Conservation (phyloP, 371 early-diverging fungal genomes). For the Pancytospora philotis region DNA sequence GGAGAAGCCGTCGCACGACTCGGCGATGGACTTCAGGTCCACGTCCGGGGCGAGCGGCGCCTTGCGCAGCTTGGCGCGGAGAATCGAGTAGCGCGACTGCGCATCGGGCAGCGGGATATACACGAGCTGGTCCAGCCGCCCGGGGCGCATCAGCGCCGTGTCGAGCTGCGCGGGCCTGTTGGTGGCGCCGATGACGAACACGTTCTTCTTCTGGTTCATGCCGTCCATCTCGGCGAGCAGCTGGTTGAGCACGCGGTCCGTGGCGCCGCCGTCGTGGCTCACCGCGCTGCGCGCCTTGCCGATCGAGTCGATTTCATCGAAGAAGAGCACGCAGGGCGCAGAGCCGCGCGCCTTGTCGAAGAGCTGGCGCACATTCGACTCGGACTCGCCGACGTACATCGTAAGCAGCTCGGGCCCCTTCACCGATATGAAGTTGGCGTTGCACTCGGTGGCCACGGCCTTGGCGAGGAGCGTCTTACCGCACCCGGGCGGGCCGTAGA, state of each 20-base stretch:
- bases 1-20: slow-evolving; percentile 83
- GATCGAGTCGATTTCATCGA: slow-evolving; percentile 98
- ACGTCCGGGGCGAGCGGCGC: slow-evolving; percentile 78
- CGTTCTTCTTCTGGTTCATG: slow-evolving; percentile 94
- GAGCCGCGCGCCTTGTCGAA: slow-evolving; percentile 98
- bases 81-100: slow-evolving; percentile 71
- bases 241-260: slow-evolving; percentile 93
- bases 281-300: slow-evolving; percentile 82
- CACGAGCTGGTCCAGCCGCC: slow-evolving; percentile 75
- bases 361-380: slow-evolving; percentile 95
- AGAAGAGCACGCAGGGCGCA: slow-evolving; percentile 99
- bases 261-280: slow-evolving; percentile 76
- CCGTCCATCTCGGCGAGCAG: slow-evolving; percentile 99
- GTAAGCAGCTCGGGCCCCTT: slow-evolving; percentile 98
- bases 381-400: slow-evolving; percentile 99
- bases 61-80: slow-evolving; percentile 84
- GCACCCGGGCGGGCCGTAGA: slow-evolving; percentile 99
- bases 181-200: slow-evolving; percentile 82
- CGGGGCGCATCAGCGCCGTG: slow-evolving; percentile 87
- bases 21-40: slow-evolving; percentile 73
- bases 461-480: slow-evolving; percentile 99
- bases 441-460: slow-evolving; percentile 99
- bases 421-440: slow-evolving; percentile 98
- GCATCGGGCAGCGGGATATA: slow-evolving; percentile 69
- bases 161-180: slow-evolving; percentile 83